Conservation (phyloP, 2,329 filamentous ascomycete genomes). For the Paracoccidioides lutzii region DNA sequence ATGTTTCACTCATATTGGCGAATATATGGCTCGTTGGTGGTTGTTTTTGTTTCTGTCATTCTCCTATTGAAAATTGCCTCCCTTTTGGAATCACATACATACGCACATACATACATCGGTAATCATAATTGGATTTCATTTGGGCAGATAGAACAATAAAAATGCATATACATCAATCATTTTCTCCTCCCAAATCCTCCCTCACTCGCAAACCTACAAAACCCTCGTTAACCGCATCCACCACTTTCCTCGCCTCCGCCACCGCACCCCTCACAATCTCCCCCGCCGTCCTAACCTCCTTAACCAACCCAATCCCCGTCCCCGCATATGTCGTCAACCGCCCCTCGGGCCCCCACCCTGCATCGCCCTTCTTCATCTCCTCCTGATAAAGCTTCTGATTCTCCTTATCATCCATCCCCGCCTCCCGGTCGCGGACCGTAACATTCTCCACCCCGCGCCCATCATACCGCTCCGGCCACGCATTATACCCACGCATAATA, state of each 20-base stretch:
- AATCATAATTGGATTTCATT: background rate
- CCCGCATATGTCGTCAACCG: constrained; percentile 52
- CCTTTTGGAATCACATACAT: background rate
- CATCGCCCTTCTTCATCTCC: constrained; percentile 37
- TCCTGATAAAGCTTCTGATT: constrained; percentile 33
- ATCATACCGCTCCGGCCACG: constrained; percentile 47
- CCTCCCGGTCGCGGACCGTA: constrained; percentile 35
- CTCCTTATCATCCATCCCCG: constrained; percentile 28
- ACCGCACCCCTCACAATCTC: constrained; percentile 41
- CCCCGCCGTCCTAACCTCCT: constrained; percentile 35
- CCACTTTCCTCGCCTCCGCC: constrained; percentile 22
- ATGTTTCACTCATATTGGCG: background rate
- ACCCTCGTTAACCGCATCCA: background rate
- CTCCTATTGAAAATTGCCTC: background rate
- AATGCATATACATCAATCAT: background rate
- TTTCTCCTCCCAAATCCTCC: no score
- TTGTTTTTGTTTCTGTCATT: background rate
- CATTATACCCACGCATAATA: constrained; percentile 39
- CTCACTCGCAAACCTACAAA: background rate
- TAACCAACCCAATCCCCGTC: constrained; percentile 47
- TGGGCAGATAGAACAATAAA: background rate
- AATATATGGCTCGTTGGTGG: background rate
- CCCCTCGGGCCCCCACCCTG: constrained; percentile 41
- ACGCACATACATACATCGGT: background rate
- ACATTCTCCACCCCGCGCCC: constrained; percentile 46